phyloP scores from a whole-genome alignment of 129 eudicot genomes.

The Flaveria robusta region DNA sequence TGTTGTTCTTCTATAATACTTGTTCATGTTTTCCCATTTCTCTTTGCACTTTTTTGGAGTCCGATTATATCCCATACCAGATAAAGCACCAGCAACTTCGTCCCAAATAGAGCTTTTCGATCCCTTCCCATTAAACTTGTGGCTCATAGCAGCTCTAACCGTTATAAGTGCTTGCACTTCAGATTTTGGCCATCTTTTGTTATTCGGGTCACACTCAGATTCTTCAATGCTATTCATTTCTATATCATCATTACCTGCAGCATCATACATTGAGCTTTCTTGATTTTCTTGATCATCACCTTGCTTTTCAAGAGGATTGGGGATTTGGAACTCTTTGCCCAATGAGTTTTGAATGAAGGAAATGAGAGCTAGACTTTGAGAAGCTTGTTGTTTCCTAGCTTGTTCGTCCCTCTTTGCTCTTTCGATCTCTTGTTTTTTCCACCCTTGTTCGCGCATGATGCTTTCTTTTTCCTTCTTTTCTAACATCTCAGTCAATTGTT shows the following conservation, averaged over 20 bases:
- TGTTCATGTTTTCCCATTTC: slow-evolving; percentile 80
- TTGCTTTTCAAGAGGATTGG: slow-evolving; percentile 23
- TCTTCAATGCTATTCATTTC: slow-evolving; percentile 26
- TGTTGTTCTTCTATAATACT: slow-evolving; percentile 51
- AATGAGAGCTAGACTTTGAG: slow-evolving; percentile 57
- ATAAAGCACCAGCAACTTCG: slow-evolving; percentile 44
- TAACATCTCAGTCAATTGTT: slow-evolving; percentile 44
- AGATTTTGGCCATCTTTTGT: slow-evolving; percentile 59
- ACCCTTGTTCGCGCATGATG: slow-evolving; percentile 57
- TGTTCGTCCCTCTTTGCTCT: slow-evolving; percentile 43
- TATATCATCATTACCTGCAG: not conserved
- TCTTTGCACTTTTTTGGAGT: slow-evolving; percentile 69
- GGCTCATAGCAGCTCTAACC: slow-evolving; percentile 45
- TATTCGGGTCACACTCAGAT: slow-evolving; percentile 31
- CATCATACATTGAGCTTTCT: slow-evolving; percentile 23
- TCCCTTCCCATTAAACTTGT: slow-evolving; percentile 38
- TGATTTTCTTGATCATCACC: slow-evolving; percentile 21
- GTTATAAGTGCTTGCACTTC: slow-evolving; percentile 65
- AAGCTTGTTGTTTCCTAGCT: slow-evolving; percentile 47
- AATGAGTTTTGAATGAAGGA: slow-evolving; percentile 47
- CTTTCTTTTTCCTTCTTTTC: slow-evolving; percentile 57
- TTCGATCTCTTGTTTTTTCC: slow-evolving; percentile 55
- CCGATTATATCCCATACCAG: slow-evolving; percentile 50
- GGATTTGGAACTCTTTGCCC: slow-evolving; percentile 43
- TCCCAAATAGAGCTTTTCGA: slow-evolving; percentile 50